phyloP scores from a whole-genome alignment of 257 asterid species.

The Coffea eugenioides region DNA sequence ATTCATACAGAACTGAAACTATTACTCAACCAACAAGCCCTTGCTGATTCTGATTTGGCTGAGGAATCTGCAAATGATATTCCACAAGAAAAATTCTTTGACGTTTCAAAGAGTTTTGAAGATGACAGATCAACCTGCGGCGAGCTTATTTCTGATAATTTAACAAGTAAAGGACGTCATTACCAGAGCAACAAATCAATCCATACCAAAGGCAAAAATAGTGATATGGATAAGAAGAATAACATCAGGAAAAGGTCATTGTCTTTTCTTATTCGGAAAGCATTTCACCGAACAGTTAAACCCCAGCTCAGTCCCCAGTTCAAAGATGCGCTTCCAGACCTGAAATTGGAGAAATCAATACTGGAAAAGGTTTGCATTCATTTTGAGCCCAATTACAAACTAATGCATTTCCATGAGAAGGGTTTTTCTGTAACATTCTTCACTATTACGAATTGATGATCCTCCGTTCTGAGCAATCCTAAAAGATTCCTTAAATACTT shows the following conservation, averaged over 20 bases:
- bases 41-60: slow-evolving; percentile 5
- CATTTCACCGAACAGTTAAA: slow-evolving; percentile 47
- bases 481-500: neutral
- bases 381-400: neutral
- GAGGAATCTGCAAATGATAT: slow-evolving; percentile 31
- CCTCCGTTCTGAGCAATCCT: neutral
- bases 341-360: slow-evolving; percentile 49
- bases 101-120: slow-evolving; percentile 27
- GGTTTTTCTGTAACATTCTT: neutral
- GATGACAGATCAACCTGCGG: slow-evolving; percentile 11
- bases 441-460: neutral
- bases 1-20: slow-evolving; percentile 35
- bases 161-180: slow-evolving; percentile 15
- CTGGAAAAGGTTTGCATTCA: slow-evolving; percentile 56
- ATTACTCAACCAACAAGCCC: slow-evolving; percentile 21
- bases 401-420: no score
- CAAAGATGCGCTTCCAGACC: slow-evolving; percentile 48
- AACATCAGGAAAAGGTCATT: slow-evolving; percentile 49
- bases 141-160: slow-evolving; percentile 4
- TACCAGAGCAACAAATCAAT: slow-evolving; percentile 28
- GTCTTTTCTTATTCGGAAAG: slow-evolving; percentile 58
- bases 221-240: slow-evolving; percentile 22
- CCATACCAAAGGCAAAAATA: slow-evolving; percentile 31
- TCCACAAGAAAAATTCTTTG: slow-evolving; percentile 34
- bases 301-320: slow-evolving; percentile 30